Evolutionary conservation across 2,329 filamentous ascomycete genomes (phyloP).

Genomic region (Xylariomycetidae sp.): DNA sequence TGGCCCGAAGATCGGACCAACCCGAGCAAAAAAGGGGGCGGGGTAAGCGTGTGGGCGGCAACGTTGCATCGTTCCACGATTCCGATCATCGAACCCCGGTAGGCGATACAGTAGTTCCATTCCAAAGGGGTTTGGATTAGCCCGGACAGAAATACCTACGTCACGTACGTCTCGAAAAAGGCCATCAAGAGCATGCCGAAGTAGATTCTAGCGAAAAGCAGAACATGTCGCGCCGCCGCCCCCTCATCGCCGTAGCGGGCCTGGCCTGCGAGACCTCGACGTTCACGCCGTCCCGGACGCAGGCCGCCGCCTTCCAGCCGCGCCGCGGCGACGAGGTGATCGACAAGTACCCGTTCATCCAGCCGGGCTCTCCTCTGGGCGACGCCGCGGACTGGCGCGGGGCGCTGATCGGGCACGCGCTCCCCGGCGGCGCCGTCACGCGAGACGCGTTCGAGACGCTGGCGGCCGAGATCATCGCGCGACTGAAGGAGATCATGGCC

Average conservation of each 20-base stretch:
- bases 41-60: no score
- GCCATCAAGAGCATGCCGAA: no score
- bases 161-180: no score
- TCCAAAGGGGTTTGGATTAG: no score
- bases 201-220: no score
- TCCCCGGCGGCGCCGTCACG: conserved; percentile 45
- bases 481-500: conserved; percentile 32
- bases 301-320: conserved; percentile 44
- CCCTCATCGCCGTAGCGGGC: conserved; percentile 46
- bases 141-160: no score
- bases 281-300: conserved; percentile 46
- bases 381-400: conserved; percentile 44
- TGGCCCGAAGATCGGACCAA: no score
- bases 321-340: conserved; percentile 38
- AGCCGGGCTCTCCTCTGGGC: conserved; percentile 34
- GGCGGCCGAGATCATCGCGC: conserved; percentile 30
- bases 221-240: conserved; percentile 19
- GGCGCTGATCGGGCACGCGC: conserved; percentile 45
- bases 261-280: conserved; percentile 51
- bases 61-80: no score
- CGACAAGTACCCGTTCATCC: conserved; percentile 41
- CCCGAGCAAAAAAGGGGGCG: no score
- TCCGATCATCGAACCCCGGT: no score
- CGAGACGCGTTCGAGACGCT: conserved; percentile 42
- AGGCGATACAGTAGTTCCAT: no score